Conservation (phyloP, 1,139 yeast species). For the Sugiyamaella neomexicana region DNA sequence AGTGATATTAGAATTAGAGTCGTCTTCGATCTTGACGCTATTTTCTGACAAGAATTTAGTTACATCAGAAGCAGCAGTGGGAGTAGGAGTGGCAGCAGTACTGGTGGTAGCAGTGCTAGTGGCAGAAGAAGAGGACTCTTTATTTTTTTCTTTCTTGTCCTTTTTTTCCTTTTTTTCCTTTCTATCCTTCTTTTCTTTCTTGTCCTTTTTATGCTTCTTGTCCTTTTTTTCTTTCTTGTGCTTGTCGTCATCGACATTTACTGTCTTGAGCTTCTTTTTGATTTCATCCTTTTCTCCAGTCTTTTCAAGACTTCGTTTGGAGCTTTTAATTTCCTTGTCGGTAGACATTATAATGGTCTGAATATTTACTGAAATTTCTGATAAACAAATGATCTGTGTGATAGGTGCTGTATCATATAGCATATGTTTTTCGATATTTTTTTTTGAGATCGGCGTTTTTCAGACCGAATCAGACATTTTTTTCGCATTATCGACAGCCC, state of each 20-base stretch:
- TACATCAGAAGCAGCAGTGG: constrained; percentile 40
- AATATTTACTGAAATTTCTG: neutral
- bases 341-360: constrained; percentile 6
- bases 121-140: constrained; percentile 22
- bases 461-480: neutral
- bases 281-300: constrained; percentile 19
- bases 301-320: constrained; percentile 20
- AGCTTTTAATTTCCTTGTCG: constrained; percentile 10
- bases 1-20: constrained; percentile 47
- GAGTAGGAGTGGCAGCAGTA: constrained; percentile 45
- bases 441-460: neutral
- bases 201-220: constrained; percentile 44
- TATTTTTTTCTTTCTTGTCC: constrained; percentile 45
- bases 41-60: constrained; percentile 65
- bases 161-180: constrained; percentile 43
- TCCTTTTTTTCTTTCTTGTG: constrained; percentile 47
- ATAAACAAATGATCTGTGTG: neutral
- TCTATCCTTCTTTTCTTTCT: constrained; percentile 50
- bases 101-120: neutral
- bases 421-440: neutral
- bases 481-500: neutral
- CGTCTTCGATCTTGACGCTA: constrained; percentile 81
- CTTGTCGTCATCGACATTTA: constrained; percentile 32
- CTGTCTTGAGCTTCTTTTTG: constrained; percentile 24
- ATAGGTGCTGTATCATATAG: neutral